Conservation (phyloP, 2,329 filamentous ascomycete genomes). For the Gnomoniopsis smithogilvyi region DNA sequence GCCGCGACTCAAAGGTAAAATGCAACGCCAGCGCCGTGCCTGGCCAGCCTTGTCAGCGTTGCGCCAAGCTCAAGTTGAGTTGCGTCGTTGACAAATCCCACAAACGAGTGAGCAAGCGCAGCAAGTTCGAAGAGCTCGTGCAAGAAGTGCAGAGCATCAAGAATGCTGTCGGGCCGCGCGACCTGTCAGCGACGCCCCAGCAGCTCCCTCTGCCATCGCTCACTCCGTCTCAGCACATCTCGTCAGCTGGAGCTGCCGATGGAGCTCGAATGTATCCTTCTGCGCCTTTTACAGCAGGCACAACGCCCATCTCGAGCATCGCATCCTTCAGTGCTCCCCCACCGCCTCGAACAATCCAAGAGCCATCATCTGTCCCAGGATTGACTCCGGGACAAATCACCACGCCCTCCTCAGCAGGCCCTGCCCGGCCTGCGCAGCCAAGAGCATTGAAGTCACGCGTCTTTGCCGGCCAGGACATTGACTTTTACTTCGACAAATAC, state of each 20-base stretch:
- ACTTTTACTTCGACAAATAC: constrained; percentile 55
- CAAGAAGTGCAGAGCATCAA: constrained; percentile 54
- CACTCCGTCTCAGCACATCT: constrained; percentile 18
- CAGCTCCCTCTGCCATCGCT: constrained; percentile 17
- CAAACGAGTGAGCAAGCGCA: constrained; percentile 43
- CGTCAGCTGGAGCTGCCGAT: constrained; percentile 5
- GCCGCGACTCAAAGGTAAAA: constrained; percentile 34
- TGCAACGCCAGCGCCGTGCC: constrained; percentile 37
- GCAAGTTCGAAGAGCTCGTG: constrained; percentile 53
- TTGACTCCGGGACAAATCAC: constrained; percentile 27
- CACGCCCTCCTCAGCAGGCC: constrained; percentile 24
- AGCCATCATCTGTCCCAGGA: constrained; percentile 7
- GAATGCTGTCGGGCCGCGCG: constrained; percentile 39
- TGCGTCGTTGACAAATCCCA: constrained; percentile 46
- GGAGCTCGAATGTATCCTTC: constrained; percentile 6
- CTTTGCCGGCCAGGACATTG: constrained; percentile 50
- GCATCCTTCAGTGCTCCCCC: constrained; percentile 20
- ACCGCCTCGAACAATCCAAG: constrained; percentile 12
- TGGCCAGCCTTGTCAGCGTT: constrained; percentile 42
- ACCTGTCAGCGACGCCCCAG: constrained; percentile 1
- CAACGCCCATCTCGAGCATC: constrained; percentile 17
- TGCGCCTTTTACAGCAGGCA: constrained; percentile 5
- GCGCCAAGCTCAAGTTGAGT: constrained; percentile 38
- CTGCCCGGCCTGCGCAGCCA: constrained; percentile 30
- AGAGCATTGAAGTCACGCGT: constrained; percentile 44